A percentile compares a stretch with the other conserved stretches of the same genome.
Conservation (phyloP, 2,329 filamentous ascomycete genomes). For the Pyrenophora graminea region DNA sequence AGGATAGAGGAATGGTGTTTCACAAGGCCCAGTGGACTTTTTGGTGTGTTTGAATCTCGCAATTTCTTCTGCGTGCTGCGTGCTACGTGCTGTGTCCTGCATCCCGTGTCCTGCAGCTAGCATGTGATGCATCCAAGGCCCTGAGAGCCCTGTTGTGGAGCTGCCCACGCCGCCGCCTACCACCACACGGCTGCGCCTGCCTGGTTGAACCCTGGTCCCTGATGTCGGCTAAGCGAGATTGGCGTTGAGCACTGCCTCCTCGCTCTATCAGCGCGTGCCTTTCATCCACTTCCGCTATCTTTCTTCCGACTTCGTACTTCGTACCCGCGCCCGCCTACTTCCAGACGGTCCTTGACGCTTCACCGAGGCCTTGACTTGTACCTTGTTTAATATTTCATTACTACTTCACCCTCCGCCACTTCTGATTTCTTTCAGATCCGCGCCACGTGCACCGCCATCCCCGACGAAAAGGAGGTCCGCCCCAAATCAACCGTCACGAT, state of each 20-base stretch:
- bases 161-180: background rate
- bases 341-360: slow-evolving; percentile 17
- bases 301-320: slow-evolving; percentile 9
- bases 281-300: slow-evolving; percentile 15
- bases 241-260: slow-evolving; percentile 23
- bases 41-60: background rate
- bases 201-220: slow-evolving; percentile 2
- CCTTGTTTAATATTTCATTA: slow-evolving; percentile 15
- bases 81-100: background rate
- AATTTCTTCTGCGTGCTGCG: background rate
- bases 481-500: slow-evolving; percentile 49
- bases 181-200: background rate
- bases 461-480: slow-evolving; percentile 30
- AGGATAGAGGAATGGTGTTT: background rate
- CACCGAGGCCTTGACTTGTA: slow-evolving; percentile 16
- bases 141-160: background rate
- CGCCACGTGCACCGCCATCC: slow-evolving; percentile 2
- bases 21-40: background rate
- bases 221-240: slow-evolving; percentile 4
- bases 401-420: slow-evolving; percentile 5
- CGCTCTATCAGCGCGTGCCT: slow-evolving; percentile 13
- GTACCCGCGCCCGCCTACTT: slow-evolving; percentile 15
- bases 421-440: slow-evolving; percentile 6
- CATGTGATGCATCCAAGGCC: background rate
- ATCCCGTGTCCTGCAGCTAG: background rate